Evolutionary conservation across 352 stramenopile species (phyloP), one percentile per base, ranked within the genome.

Genomic region (Phytophthora uliginosa): DNA sequence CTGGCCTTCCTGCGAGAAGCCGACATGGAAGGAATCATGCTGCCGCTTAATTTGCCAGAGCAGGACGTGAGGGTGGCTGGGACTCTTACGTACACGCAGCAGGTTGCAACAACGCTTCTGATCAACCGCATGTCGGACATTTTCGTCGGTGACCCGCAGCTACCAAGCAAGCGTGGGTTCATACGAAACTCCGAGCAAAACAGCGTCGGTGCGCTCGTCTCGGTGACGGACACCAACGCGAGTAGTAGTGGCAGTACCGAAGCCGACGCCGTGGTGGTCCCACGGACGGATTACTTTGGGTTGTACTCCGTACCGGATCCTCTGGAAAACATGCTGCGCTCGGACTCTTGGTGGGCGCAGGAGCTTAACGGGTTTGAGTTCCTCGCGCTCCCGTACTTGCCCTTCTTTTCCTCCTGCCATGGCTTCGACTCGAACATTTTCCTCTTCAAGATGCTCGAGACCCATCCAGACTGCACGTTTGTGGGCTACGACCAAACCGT

Each of bases 321-420:
- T 2, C 40, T 89, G n/a, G 70, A 74, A 5, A 71, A 45, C 7
- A 76, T 92, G 3, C 51, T 81, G 33, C 78, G 81, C 18, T 84
- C 81, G 3, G 79, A 92, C 50, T 79, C 77, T 17, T 95, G 88
- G 88, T 98, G 94, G 94, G 74, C 74, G 20, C 78, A 91, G 13
- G 83, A 97, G 36, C 69, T 95, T 0, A 76, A 80, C 15, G 87
- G 75, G 0, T 65, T 76, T 4, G 73, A 83, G 2, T 97, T 95
- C 55, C 71, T 99, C n/a, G 88, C 83, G 7, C 78, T 99, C 22
- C 93, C 97, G 2, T 99, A 99, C 69, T 77, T 99, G 48, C 98
- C 97, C 0, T 99, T 97, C 74, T 98, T 99, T 50, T 98, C 92
- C n/a, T 98, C 96, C 38, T 99, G 97, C 63, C 83, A 95, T 17